These are phyloP conservation scores for Aspergillus sp. DNA, from an alignment of 2,329 filamentous ascomycete genomes.

Conservation along the genomic window DNA sequence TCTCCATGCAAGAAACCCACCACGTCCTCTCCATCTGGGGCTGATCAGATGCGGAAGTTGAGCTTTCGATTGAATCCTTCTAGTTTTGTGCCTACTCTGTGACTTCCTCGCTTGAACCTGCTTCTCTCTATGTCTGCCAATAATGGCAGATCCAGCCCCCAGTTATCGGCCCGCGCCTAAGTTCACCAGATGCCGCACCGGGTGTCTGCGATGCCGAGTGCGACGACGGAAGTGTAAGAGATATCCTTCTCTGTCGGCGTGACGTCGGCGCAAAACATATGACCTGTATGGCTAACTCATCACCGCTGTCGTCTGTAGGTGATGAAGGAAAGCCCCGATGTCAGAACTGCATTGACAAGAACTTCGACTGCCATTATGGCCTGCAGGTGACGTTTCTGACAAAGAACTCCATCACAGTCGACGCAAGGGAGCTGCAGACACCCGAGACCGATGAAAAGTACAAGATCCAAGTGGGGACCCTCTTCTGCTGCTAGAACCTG, in stretches of 20 bases:
- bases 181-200: constrained; percentile 35
- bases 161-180: constrained; percentile 4
- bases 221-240: constrained; percentile 49
- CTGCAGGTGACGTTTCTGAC: constrained; percentile 48
- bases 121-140: background rate
- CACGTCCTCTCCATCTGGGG: background rate
- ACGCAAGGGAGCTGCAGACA: constrained; percentile 11
- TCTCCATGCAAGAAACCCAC: background rate
- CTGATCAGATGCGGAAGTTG: background rate
- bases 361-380: constrained; percentile 50
- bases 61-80: background rate
- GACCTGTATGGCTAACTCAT: background rate
- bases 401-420: constrained; percentile 48
- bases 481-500: background rate
- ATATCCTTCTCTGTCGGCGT: background rate
- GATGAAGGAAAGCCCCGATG: constrained; percentile 53
- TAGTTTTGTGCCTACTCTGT: background rate
- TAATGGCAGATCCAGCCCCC: background rate
- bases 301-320: constrained; percentile 30
- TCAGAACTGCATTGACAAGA: constrained; percentile 46
- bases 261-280: background rate
- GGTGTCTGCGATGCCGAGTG: constrained; percentile 50
- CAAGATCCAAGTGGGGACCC: constrained; percentile 17
- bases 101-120: background rate
- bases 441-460: constrained; percentile 11